Evolutionary conservation across 352 stramenopile genomes (phyloP), one percentile per base, ranked within the genome.

Genomic region (Globisporangium apiculatum): DNA sequence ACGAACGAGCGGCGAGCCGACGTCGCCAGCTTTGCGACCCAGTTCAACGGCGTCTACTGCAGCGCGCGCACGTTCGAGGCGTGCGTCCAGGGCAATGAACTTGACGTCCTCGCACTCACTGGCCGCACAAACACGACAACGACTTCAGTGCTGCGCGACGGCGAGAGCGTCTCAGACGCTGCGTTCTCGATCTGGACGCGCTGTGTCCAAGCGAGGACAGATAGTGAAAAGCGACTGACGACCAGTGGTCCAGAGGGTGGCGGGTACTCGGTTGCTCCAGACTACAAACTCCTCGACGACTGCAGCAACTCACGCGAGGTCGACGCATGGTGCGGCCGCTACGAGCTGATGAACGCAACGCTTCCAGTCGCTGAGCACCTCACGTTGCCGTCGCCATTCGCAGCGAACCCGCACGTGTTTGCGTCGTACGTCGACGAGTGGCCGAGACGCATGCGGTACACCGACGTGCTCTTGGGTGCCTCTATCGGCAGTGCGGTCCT

Each of bases 341-440:
- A 45, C 41, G 9, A 12, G 6, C 3, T 45, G 9, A 9, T 15
- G 41, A 45, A 45, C 41, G 8, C 41, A 12, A 45, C 9, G 41
- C 41, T 45, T 12, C 15, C 41, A 12, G 4, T 12, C 41, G 41
- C 11, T 12, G 41, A 45, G 9, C 41, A 45, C 41, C 41, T 45
- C 41, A 7, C 41, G 1, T 7, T 45, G 41, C 41, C 41, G 41
- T 45, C 41, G 41, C 41, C 41, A 12, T 45, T 45, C 15, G 41
- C 41, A 12, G 11, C 41, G 1, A 45, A 45, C 41, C 41, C 41
- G 41, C 9, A 45, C 41, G 2, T 45, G 41, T 45, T 45, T 45
- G 41, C 41, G 24, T 31, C 24, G n/a, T 56, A 48, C 51, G 38
- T 43, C 38, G 9, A 43, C 41, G 51, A 56, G 24, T 56, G 51